These are phyloP conservation scores for Melastoma malabathricum DNA, from an alignment of 345 rosid species.

Conservation along the genomic window DNA sequence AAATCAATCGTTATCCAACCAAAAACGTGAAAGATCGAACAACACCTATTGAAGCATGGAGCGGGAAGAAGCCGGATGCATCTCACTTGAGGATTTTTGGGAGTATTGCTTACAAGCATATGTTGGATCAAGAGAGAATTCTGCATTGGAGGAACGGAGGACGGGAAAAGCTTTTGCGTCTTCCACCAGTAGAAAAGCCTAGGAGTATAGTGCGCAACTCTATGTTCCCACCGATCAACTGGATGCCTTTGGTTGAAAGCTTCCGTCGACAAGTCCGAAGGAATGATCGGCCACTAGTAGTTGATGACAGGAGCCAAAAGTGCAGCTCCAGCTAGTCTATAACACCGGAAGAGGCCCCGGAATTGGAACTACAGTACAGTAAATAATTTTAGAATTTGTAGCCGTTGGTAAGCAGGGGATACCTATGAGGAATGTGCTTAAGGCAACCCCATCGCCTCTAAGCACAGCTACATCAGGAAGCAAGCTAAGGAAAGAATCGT, in stretches of 20 bases:
- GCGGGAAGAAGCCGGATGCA: too few relatives aligned
- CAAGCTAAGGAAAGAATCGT: constrained; percentile 66
- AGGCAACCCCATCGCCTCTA: constrained; percentile 17
- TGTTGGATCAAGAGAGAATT: too few relatives aligned
- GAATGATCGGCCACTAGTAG: constrained; percentile 52
- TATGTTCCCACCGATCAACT: constrained; percentile 13
- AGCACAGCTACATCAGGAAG: too few relatives aligned
- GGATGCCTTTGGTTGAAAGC: constrained; percentile 13
- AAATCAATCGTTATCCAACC: too few relatives aligned
- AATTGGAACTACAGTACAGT: neutral
- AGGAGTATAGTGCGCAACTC: constrained; percentile 11
- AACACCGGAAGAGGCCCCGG: neutral
- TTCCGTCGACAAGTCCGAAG: constrained; percentile 21
- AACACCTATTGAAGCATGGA: too few relatives aligned
- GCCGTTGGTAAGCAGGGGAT: neutral
- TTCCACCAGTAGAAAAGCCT: constrained; percentile 18
- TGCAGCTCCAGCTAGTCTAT: constrained; percentile 44
- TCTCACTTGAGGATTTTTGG: too few relatives aligned
- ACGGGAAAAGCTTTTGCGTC: constrained; percentile 13
- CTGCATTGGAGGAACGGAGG: neutral
- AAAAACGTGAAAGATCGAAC: too few relatives aligned
- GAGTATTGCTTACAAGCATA: too few relatives aligned
- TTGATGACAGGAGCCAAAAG: constrained; percentile 32
- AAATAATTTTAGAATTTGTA: neutral
- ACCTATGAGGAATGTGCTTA: constrained; percentile 17